Evolutionary conservation across 768 basidiomycete species (phyloP), one percentile per base, ranked within the genome.

Genomic region (Trametes gibbosa): DNA sequence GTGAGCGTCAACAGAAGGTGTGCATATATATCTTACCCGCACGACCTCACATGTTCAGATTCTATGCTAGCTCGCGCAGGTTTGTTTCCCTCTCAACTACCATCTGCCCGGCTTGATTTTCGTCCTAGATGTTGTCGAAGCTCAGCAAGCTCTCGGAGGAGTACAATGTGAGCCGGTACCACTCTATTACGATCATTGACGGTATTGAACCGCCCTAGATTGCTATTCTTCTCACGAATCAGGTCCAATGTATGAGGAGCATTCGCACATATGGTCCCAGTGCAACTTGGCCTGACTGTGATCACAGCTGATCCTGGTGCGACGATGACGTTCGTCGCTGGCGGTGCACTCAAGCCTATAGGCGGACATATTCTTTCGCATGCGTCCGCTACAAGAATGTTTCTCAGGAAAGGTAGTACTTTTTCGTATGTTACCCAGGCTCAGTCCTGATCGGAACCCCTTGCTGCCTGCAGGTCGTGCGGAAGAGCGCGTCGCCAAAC

Each of bases 261-360:
- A 10, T 10, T 32, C 29, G 29, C 29, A 32, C 29, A 10, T 10
- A 32, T 32, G 29, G 29, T 32, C 29, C 29, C 10, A 32, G 4
- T 10, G 29, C 29, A 10, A 32, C 10, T 10, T 32, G 29, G 0
- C 49, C 54, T n/a, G 59, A 24, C 17, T 39, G 43, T 56, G 27
- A 25, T 25, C 25, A 63, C 68, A 91, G 91, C 95, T 59, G 95
- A 98, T 70, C 95, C 95, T 21, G 95, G 95, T 49, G 95, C 94
- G 49, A 92, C 90, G 2, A 91, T 91, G 87, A 92, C 92, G 50
- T 98, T 98, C 68, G 95, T 95, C 41, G 95, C 93, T 24, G 95
- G 94, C 40, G 91, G 93, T 34, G 91, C 90, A 19, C 79, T 95
- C 39, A 96, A 96, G 73, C 92, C 93, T 17, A 90, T 95, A 45